These are phyloP conservation scores for Alternaria infectoria DNA, from an alignment of 2,329 filamentous ascomycete genomes.

Conservation along the genomic window DNA sequence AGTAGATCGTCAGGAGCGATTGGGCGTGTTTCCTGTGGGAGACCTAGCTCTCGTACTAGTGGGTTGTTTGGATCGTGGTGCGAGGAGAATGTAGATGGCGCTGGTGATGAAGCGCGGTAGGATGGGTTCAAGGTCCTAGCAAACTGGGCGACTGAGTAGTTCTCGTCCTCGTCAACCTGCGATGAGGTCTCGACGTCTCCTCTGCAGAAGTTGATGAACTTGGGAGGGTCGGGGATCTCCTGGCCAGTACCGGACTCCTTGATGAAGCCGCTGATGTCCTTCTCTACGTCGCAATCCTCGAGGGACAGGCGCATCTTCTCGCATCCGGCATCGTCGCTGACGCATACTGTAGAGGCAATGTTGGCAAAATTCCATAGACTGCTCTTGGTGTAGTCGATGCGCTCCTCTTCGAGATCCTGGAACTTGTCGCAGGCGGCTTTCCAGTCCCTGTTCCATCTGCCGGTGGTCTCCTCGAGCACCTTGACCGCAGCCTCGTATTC, in stretches of 20 bases:
- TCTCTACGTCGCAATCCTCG: slow-evolving; percentile 95
- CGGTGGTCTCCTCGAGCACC: slow-evolving; percentile 90
- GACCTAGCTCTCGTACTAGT: slow-evolving; percentile 72
- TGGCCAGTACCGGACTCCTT: slow-evolving; percentile 88
- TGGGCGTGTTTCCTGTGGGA: slow-evolving; percentile 49
- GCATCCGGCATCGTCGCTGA: slow-evolving; percentile 90
- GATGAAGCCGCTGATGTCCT: slow-evolving; percentile 90
- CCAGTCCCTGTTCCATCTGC: slow-evolving; percentile 97
- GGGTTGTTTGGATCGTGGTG: slow-evolving; percentile 85
- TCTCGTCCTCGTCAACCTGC: slow-evolving; percentile 82
- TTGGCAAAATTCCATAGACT: slow-evolving; percentile 98
- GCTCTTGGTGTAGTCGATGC: slow-evolving; percentile 95
- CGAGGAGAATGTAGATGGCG: slow-evolving; percentile 90
- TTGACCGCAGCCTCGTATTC: slow-evolving; percentile 96
- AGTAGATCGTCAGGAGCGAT: slow-evolving; percentile 32
- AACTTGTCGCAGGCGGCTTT: slow-evolving; percentile 97
- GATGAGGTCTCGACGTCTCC: slow-evolving; percentile 85
- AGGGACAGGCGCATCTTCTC: slow-evolving; percentile 94
- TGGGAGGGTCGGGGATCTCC: slow-evolving; percentile 95
- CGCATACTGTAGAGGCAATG: slow-evolving; percentile 94
- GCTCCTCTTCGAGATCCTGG: slow-evolving; percentile 96
- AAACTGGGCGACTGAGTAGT: slow-evolving; percentile 94
- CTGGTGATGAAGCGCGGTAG: slow-evolving; percentile 93
- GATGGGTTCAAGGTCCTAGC: slow-evolving; percentile 93
- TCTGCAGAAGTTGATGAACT: slow-evolving; percentile 98